Evolutionary conservation across 2,329 filamentous ascomycete species (phyloP), one percentile per base, ranked within the genome.

Genomic region (Tolypocladium tundrense): DNA sequence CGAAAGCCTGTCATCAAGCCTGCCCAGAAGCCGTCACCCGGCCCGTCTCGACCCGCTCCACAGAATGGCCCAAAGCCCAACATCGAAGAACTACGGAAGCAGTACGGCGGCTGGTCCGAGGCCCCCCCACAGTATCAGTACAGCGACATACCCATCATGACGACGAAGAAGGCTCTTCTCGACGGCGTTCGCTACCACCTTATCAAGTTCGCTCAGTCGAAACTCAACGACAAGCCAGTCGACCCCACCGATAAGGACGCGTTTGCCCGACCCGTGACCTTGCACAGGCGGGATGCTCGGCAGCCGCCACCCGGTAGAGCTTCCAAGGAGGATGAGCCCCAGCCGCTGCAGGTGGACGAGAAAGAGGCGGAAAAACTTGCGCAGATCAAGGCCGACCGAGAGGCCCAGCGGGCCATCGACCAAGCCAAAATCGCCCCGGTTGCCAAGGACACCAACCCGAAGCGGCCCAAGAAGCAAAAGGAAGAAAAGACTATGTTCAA

Each of bases 371-470:
- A 88, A 64, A 80, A 81, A 57, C 70, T 86, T 57, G 88, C 90
- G 41, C 88, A 91, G 64, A 62, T 78, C 27, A 85, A 89, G 70
- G 88, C 88, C 0, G 91, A 95, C 63, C 86, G 90, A 57, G 90
- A 96, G 62, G 90, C 89, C 33, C 88, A 96, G 69, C 86, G 90
- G 24, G 91, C 93, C 21, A 83, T 90, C 42, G 94, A 96, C 64
- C 81, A 93, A 67, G 92, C 94, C 40, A 91, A 96, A 73, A 97
- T 99, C 67, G 94, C 94, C 0, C 94, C 94, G 0, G 88, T 90
- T 1, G 79, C 83, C 33, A 88, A 86, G 59, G 82, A 83, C 11
- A 67, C 73, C 11, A 74, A 75, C 53, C 72, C 76, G 3, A 82
- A 82, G 64, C 73, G 73, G 52, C 73, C 71, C 16, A 77, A 86